A percentile compares a stretch with the other conserved stretches of the same genome.
phyloP scores from a whole-genome alignment of 2,329 filamentous ascomycete species.

The Cryphonectria carpinicola region DNA sequence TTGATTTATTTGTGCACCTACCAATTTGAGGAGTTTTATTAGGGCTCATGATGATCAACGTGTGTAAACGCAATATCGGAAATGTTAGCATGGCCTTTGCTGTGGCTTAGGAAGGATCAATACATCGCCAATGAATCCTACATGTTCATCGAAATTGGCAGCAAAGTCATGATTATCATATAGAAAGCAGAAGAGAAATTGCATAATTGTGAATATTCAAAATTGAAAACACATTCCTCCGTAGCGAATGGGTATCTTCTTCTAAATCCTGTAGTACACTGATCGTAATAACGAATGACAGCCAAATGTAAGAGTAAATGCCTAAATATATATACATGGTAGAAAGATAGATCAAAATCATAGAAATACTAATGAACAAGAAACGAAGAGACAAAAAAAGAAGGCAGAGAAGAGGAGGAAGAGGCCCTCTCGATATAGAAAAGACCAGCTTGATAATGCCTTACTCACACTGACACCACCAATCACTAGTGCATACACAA shows the following conservation, averaged over 20 bases:
- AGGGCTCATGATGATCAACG: too few relatives aligned
- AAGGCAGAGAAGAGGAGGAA: neutral
- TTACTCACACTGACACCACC: constrained; percentile 40
- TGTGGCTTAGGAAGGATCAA: too few relatives aligned
- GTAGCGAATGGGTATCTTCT: neutral
- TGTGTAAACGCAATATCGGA: neutral
- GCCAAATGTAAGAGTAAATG: neutral
- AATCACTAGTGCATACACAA: constrained; percentile 36
- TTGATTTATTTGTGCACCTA: neutral
- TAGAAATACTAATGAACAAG: neutral
- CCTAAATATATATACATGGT: neutral
- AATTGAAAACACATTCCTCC: neutral
- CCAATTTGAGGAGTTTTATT: too few relatives aligned
- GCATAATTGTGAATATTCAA: neutral
- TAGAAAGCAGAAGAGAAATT: too few relatives aligned
- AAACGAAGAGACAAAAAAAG: neutral
- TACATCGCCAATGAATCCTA: neutral
- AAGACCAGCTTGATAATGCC: neutral
- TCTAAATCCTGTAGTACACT: neutral
- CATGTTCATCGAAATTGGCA: neutral
- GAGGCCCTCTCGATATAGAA: neutral
- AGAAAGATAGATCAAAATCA: neutral
- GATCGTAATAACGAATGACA: neutral
- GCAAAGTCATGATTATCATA: too few relatives aligned
- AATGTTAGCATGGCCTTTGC: neutral